A percentile compares a stretch with the other conserved stretches of the same genome.
Evolutionary conservation across 1,139 yeast genomes (phyloP).

Genomic region (Hanseniaspora gamundiae): DNA sequence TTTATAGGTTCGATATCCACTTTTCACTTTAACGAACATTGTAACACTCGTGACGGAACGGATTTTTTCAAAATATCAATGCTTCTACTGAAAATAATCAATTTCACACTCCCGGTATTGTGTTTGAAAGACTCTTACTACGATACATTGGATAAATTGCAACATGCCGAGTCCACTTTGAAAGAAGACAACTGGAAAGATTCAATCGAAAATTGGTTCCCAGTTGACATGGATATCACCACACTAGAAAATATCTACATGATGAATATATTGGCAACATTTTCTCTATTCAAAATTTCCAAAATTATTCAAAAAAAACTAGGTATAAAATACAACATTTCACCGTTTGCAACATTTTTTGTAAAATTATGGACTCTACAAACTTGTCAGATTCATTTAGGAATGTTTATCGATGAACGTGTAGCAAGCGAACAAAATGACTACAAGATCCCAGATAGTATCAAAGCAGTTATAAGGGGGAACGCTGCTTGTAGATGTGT

Average conservation of each 20-base stretch:
- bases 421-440: constrained; percentile 30
- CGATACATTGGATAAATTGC: constrained; percentile 33
- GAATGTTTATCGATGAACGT: constrained; percentile 52
- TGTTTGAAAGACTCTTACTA: constrained; percentile 35
- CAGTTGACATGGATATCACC: constrained; percentile 29
- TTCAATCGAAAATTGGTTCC: constrained; percentile 38
- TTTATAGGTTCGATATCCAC: constrained; percentile 32
- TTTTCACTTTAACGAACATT: background rate
- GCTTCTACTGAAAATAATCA: constrained; percentile 31
- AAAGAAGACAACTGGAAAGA: background rate
- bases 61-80: background rate
- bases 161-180: constrained; percentile 25
- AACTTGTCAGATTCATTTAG: constrained; percentile 43
- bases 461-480: constrained; percentile 47
- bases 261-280: constrained; percentile 37
- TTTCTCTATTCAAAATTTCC: constrained; percentile 32
- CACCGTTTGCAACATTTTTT: constrained; percentile 49
- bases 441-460: constrained; percentile 36
- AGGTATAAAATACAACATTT: constrained; percentile 23
- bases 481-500: constrained; percentile 42
- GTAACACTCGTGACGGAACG: background rate
- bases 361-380: constrained; percentile 53
- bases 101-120: constrained; percentile 30
- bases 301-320: constrained; percentile 3
- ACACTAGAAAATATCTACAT: constrained; percentile 40